phyloP scores from a whole-genome alignment of 2,329 filamentous ascomycete genomes.

The Clarireedia monteithiana region DNA sequence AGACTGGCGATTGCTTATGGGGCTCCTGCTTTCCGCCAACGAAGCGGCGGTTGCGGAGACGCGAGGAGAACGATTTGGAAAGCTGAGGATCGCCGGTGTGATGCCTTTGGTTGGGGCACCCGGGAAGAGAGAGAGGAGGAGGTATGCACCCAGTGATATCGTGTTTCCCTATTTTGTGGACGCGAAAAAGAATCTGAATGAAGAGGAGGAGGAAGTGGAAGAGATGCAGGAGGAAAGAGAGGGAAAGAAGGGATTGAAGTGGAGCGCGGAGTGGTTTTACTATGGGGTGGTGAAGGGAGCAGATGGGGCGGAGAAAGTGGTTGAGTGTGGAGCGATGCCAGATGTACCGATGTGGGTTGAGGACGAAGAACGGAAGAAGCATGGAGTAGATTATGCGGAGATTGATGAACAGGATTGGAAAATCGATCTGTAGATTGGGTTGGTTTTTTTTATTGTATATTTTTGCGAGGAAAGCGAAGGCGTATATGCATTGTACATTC shows the following conservation, averaged over 20 bases:
- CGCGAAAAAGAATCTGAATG: no score
- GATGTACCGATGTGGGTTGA: neutral
- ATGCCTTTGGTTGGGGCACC: no score
- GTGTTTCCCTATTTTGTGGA: neutral
- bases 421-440: neutral
- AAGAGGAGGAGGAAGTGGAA: neutral
- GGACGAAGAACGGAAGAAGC: neutral
- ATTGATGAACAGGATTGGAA: neutral
- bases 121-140: neutral
- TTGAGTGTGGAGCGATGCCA: neutral
- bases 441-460: neutral
- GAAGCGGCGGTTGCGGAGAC: no score
- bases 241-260: neutral
- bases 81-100: no score
- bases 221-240: neutral
- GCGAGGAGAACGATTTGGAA: no score
- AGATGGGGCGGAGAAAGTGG: neutral
- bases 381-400: neutral
- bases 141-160: neutral
- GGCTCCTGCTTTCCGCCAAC: no score
- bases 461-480: neutral
- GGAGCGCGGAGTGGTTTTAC: neutral
- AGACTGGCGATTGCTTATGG: no score
- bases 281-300: neutral
- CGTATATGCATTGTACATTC: neutral